Conservation (phyloP, 768 basidiomycete species). For the Coprinopsis strossmayeri region DNA sequence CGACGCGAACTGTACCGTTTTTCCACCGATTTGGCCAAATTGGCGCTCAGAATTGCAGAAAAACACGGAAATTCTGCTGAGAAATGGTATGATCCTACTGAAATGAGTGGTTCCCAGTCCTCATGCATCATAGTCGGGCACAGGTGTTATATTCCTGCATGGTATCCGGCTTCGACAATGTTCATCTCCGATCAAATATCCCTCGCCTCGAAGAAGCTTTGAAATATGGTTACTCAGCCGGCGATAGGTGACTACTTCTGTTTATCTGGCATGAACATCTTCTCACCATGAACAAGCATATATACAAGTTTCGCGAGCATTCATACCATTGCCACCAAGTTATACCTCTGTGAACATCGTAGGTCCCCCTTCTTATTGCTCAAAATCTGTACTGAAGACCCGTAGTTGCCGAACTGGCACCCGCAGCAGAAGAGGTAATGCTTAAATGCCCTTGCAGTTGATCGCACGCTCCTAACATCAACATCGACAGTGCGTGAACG, state of each 20-base stretch:
- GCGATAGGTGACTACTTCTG: conserved; percentile 46
- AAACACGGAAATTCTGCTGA: conserved; percentile 55
- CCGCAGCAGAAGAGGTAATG: conserved; percentile 56
- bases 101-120: conserved; percentile 6
- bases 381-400: conserved; percentile 1
- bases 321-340: conserved; percentile 43
- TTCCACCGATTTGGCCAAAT: conserved; percentile 58
- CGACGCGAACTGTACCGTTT: conserved; percentile 59
- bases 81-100: conserved; percentile 46
- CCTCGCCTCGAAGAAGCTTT: conserved; percentile 55
- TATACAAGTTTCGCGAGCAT: conserved; percentile 58
- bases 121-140: conserved; percentile 52
- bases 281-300: conserved; percentile 29
- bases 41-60: conserved; percentile 64
- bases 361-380: conserved; percentile 22
- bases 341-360: conserved; percentile 61
- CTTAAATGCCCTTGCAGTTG: too few relatives aligned
- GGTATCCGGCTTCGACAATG: conserved; percentile 63
- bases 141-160: conserved; percentile 54
- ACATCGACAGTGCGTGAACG: conserved; percentile 56
- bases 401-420: conserved; percentile 51
- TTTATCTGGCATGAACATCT: neutral
- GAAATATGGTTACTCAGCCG: conserved; percentile 59
- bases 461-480: too few relatives aligned
- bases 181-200: conserved; percentile 57